phyloP scores from a whole-genome alignment of 331 rosid species.

The Quercus tomentella region DNA sequence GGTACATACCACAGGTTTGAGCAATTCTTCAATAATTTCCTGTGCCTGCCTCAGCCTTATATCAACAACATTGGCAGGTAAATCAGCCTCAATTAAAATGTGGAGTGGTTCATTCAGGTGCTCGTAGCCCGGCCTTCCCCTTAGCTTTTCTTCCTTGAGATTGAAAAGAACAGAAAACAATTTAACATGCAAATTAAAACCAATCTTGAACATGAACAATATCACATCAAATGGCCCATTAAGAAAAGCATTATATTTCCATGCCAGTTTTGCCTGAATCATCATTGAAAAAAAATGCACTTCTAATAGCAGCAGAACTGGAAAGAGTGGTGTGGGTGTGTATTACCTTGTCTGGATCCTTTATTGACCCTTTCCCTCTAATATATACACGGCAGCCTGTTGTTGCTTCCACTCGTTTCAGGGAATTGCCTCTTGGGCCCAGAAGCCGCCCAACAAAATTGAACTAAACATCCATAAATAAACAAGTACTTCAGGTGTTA shows the following conservation, averaged over 20 bases:
- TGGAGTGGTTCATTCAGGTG: slow-evolving; percentile 93
- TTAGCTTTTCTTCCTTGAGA: slow-evolving; percentile 85
- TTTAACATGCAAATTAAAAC: background rate
- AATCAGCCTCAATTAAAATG: slow-evolving; percentile 89
- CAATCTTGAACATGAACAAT: slow-evolving; percentile 12
- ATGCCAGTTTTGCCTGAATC: background rate
- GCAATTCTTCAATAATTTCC: slow-evolving; percentile 92
- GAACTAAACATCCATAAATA: slow-evolving; percentile 55
- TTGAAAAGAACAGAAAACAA: slow-evolving; percentile 20
- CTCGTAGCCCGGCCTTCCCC: slow-evolving; percentile 98
- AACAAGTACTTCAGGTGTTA: slow-evolving; percentile 23
- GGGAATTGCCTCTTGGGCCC: slow-evolving; percentile 94
- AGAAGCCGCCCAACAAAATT: slow-evolving; percentile 97
- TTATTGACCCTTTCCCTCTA: slow-evolving; percentile 92
- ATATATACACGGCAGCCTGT: slow-evolving; percentile 96
- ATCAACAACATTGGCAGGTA: slow-evolving; percentile 81
- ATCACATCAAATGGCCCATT: background rate
- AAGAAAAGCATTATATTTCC: slow-evolving; percentile 4
- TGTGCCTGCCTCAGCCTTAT: slow-evolving; percentile 91
- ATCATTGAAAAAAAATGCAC: background rate
- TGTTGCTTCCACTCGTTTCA: slow-evolving; percentile 94
- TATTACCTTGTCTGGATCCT: slow-evolving; percentile 93
- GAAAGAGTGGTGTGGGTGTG: slow-evolving; percentile 9
- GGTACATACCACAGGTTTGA: slow-evolving; percentile 86
- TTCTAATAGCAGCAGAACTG: background rate